phyloP scores from a whole-genome alignment of 1,139 yeast genomes.

The Taphrina betulina region DNA sequence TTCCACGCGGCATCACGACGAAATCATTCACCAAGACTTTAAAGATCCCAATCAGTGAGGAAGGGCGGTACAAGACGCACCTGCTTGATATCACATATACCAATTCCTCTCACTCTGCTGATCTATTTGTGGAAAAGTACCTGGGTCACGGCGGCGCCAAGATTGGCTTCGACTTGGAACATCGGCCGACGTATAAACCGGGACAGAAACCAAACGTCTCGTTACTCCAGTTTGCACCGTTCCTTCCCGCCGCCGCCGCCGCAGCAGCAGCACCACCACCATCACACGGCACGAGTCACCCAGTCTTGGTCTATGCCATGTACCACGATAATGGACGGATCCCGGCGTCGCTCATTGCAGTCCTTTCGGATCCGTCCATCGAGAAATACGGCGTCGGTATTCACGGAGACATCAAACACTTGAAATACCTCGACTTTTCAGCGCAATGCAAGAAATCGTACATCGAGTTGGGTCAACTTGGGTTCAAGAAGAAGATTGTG shows the following conservation, averaged over 20 bases:
- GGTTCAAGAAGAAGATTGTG: background rate
- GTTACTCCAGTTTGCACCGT: constrained; percentile 19
- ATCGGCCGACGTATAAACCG: constrained; percentile 18
- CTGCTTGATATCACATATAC: constrained; percentile 12
- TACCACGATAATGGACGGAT: constrained; percentile 17
- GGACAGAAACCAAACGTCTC: constrained; percentile 23
- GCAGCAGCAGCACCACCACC: background rate
- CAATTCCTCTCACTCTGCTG: constrained; percentile 1
- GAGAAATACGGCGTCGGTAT: constrained; percentile 23
- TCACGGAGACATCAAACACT: constrained; percentile 5
- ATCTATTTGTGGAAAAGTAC: constrained; percentile 4
- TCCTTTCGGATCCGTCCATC: background rate
- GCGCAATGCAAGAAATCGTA: background rate
- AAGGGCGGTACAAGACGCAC: background rate
- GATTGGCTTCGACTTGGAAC: constrained; percentile 27
- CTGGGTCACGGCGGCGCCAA: too few relatives aligned
- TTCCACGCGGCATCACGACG: constrained; percentile 5
- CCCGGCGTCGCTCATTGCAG: background rate
- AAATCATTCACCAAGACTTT: background rate
- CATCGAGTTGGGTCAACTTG: constrained; percentile 14
- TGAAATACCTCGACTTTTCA: constrained; percentile 2
- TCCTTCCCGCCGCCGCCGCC: background rate
- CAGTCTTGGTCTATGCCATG: constrained; percentile 14
- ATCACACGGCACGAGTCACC: background rate
- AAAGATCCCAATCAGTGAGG: background rate